Evolutionary conservation across 139 green algal species (phyloP), one percentile per base, ranked within the genome.

Genomic region (Chlamydomonas asymmetrica): DNA sequence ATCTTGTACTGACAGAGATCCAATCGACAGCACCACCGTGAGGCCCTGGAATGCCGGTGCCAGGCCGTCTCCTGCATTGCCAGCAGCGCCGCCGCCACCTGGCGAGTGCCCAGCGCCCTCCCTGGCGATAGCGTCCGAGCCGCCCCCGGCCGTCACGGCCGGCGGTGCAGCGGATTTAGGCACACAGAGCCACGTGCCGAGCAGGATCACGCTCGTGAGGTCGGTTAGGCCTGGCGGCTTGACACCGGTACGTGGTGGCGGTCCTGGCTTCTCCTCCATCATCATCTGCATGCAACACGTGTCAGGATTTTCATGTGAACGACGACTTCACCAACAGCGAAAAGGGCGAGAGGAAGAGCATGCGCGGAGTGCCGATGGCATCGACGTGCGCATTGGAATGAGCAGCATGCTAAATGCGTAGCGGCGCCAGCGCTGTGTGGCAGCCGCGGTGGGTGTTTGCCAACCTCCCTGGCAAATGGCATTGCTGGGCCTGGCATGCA

Each of bases 221-320:
- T 82, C 23, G 2, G 80, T 79, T 1, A 78, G 56, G 32, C 74
- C 64, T 2, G 73, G 39, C n/a, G 66, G 68, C 45, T 73, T 68
- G 34, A 65, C 23, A 39, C 73, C 63, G 3, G 74, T 45, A 4
- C 52, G 35, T 16, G 18, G 45, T 16, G 13, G 45, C 52, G 54
- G 13, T 1, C 52, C 52, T 4, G 71, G 71, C 31, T 56, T 56
- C 70, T 85, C 74, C 69, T 85, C 80, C 34, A 85, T 49, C 29
- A 85, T 54, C 25, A 85, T 23, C 79, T 85, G 59, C 39, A 3
- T 29, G 10, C 10, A n/a, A n/a, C n/a, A n/a, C n/a, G n/a, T n/a
- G n/a, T n/a, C n/a, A n/a, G n/a, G n/a, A n/a, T n/a, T n/a, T n/a
- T n/a, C n/a, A n/a, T n/a, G n/a, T n/a, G n/a, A n/a, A n/a, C n/a